Conservation (phyloP, 2,329 filamentous ascomycete species). For the Alternaria burnsii region DNA sequence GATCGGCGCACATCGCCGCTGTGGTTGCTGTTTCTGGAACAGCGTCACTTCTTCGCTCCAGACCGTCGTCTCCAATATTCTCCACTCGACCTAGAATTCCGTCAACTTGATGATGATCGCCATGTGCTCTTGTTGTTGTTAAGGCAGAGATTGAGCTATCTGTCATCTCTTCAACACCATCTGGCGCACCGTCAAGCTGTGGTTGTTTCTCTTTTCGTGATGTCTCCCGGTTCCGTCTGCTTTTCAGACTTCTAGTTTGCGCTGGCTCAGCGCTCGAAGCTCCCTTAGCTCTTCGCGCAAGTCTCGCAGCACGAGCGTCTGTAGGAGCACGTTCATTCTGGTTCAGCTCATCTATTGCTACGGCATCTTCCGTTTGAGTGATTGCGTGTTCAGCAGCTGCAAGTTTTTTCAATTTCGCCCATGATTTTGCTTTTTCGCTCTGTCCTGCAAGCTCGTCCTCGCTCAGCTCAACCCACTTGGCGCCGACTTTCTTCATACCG, state of each 20-base stretch:
- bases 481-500: conserved; percentile 32
- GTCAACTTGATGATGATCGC: not conserved
- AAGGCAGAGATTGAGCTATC: not conserved
- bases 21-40: conserved; percentile 6
- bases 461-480: conserved; percentile 32
- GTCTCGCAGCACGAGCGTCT: conserved; percentile 16
- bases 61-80: not conserved
- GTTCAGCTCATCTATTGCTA: not conserved
- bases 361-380: not conserved
- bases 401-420: conserved; percentile 3
- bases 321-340: not conserved
- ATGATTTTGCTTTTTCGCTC: conserved; percentile 1
- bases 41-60: conserved; percentile 4
- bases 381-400: not conserved
- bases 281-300: conserved; percentile 15
- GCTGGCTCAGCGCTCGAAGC: not conserved
- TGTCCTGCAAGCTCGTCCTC: conserved; percentile 24
- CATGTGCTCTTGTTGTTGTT: not conserved
- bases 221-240: not conserved
- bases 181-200: not conserved
- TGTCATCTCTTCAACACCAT: not conserved
- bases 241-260: not conserved
- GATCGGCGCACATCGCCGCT: conserved; percentile 6
- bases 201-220: conserved; percentile 3
- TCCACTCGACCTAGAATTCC: not conserved